Evolutionary conservation across 129 eudicot genomes (phyloP).

Genomic region (Kitagawia praeruptora): DNA sequence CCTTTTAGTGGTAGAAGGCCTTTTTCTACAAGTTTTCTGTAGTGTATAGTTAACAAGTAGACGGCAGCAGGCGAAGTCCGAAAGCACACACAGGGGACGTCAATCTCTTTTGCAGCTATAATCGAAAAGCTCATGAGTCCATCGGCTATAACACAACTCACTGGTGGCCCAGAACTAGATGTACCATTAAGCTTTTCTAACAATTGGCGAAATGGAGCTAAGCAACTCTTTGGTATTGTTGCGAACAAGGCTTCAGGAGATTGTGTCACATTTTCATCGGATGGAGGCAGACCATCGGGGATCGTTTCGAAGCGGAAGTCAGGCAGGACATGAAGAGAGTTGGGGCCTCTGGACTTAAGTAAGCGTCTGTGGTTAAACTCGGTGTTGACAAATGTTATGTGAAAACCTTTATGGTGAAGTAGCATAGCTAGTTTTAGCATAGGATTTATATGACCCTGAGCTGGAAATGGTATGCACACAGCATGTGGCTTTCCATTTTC

Average conservation of each 20-base stretch:
- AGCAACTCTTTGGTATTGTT: conserved; percentile 13
- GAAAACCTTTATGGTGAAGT: conserved; percentile 13
- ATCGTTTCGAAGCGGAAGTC: background rate
- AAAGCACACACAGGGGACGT: conserved; percentile 16
- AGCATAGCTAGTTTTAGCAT: conserved; percentile 38
- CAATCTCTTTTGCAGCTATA: conserved; percentile 18
- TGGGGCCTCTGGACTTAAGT: conserved; percentile 20
- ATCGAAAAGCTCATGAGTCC: conserved; percentile 30
- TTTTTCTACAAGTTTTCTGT: conserved; percentile 8
- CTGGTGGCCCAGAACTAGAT: conserved; percentile 9
- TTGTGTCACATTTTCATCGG: conserved; percentile 21
- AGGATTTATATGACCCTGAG: conserved; percentile 54
- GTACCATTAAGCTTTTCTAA: conserved; percentile 10
- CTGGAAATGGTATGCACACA: conserved; percentile 45
- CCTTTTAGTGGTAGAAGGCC: conserved; percentile 30
- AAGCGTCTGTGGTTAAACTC: conserved; percentile 31
- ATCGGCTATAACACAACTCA: conserved; percentile 33
- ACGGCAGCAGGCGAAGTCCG: conserved; percentile 15
- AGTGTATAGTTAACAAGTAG: background rate
- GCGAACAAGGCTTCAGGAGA: conserved; percentile 15
- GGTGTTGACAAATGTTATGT: conserved; percentile 46
- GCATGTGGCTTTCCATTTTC: conserved; percentile 27
- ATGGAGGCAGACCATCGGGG: conserved; percentile 38
- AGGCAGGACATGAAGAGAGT: conserved; percentile 15
- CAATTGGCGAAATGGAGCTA: conserved; percentile 21